Conservation (phyloP, 371 early-diverging fungal genomes). For the Rhizomucor pusillus region DNA sequence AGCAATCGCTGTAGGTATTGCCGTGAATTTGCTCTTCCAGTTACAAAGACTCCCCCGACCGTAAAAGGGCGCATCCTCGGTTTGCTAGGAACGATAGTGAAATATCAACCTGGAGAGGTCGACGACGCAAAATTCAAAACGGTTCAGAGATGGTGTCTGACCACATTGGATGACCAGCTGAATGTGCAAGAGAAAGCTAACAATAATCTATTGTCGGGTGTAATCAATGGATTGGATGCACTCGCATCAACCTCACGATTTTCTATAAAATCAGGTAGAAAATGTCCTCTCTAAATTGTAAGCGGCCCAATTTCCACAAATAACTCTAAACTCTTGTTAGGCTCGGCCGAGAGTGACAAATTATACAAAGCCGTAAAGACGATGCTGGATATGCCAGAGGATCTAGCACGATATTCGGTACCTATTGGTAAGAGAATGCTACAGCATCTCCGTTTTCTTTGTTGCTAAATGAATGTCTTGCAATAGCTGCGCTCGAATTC, state of each 20-base stretch:
- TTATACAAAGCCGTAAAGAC: slow-evolving; percentile 32
- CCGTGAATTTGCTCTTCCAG: slow-evolving; percentile 11
- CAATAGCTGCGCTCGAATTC: slow-evolving; percentile 55
- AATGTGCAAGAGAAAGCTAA: slow-evolving; percentile 28
- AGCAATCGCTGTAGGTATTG: slow-evolving; percentile 15
- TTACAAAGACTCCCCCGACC: slow-evolving; percentile 9
- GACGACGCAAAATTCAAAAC: slow-evolving; percentile 14
- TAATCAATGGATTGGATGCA: slow-evolving; percentile 38
- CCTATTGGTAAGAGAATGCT: slow-evolving; percentile 38
- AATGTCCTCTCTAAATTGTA: too few relatives aligned
- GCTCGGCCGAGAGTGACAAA: slow-evolving; percentile 21
- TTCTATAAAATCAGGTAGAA: slow-evolving; percentile 6
- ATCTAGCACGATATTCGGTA: slow-evolving; percentile 38
- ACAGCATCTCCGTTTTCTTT: neutral
- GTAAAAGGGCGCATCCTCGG: slow-evolving; percentile 50
- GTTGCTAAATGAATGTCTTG: neutral
- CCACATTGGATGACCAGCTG: slow-evolving; percentile 32
- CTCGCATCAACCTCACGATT: slow-evolving; percentile 25
- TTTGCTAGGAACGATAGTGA: slow-evolving; percentile 42
- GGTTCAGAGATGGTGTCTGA: slow-evolving; percentile 39
- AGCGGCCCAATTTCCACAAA: too few relatives aligned
- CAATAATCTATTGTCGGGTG: slow-evolving; percentile 30
- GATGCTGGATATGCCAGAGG: slow-evolving; percentile 44
- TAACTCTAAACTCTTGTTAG: slow-evolving; percentile 12
- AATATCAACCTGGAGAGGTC: slow-evolving; percentile 28